Base-by-base conservation (phyloP, 2,329 filamentous ascomycete genomes). In the Shiraia sp. region DNA sequence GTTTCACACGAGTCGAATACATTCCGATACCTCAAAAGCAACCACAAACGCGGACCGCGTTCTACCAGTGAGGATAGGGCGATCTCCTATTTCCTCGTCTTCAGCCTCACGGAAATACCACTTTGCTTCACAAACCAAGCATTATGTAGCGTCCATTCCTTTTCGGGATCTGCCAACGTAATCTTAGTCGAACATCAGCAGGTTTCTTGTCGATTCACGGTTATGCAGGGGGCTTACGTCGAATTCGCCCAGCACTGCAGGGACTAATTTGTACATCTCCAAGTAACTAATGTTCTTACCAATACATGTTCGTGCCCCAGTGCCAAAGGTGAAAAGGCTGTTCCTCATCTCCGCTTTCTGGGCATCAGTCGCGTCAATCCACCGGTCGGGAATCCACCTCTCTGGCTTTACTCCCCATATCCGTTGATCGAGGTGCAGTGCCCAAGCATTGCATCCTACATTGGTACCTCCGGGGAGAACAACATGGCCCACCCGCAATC, bases 281-380 rank as follows among this genome's bases (percentile, higher is more conserved):
- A 55, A 23, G 13, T 46, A 44, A 16, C 47, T 50, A 31, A 59
- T 43, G 22, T 55, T 45, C 28, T 45, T 51, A 5, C 55, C 51
- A 19, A 55, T 47, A 32, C 49, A 59, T 5, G 42, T 47, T 15
- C 51, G 22, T 6, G 47, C 30, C 2, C 53, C 51, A 2, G 34
- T 36, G 10, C 55, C 53, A 12, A 53, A 53, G 24, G 36, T 35
- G 17, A 49, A 47, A 13, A 50, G 42, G 34, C 30, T 59, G 42
- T 24, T 66, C 61, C 42, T 61, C 64, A 75, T 62, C 13, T 55
- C 54, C 6, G 61, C 51, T 30, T 44, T 40, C 27, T 50, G 37
- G 10, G 36, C 24, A 2, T 31, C 26, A 8, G 17, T 35, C 6
- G 47, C 49, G 9, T 45, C 49, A 10, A 50, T 37, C 52, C 52